Evolutionary conservation across 805 yeast genomes (phyloP).

Genomic region (Saturnispora sekii): DNA sequence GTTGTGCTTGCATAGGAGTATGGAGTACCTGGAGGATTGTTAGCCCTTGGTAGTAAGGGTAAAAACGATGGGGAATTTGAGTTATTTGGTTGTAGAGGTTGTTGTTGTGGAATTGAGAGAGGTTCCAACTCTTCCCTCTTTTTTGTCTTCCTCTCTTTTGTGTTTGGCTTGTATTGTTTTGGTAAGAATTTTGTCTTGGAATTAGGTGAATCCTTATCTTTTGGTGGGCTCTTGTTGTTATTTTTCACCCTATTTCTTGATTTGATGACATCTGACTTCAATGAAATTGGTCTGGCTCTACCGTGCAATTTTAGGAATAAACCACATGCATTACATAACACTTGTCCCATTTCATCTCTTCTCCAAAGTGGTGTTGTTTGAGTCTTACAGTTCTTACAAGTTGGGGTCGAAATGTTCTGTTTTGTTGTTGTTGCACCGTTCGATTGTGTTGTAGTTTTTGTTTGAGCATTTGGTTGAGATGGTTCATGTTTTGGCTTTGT

Average conservation of each 20-base stretch:
- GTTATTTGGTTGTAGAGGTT: constrained; percentile 5
- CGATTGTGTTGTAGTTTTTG: constrained; percentile 43
- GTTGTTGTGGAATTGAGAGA: constrained; percentile 3
- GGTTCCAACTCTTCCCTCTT: neutral
- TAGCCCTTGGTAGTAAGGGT: constrained; percentile 32
- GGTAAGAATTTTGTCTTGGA: constrained; percentile 26
- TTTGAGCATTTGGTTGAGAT: constrained; percentile 52
- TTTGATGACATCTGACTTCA: constrained; percentile 88
- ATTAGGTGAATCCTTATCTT: constrained; percentile 33
- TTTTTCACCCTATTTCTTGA: constrained; percentile 79
- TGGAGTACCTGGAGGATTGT: constrained; percentile 21
- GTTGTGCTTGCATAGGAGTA: constrained; percentile 22
- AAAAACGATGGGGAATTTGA: constrained; percentile 30
- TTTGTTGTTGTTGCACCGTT: constrained; percentile 60
- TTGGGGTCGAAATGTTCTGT: constrained; percentile 52
- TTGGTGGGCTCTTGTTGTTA: constrained; percentile 35
- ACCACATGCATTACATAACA: constrained; percentile 92
- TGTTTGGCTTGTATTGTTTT: constrained; percentile 29
- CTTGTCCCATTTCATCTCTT: constrained; percentile 84
- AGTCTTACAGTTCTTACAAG: constrained; percentile 85
- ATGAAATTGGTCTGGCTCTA: constrained; percentile 80
- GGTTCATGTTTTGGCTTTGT: constrained; percentile 15
- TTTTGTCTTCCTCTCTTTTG: constrained; percentile 9
- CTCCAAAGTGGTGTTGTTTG: constrained; percentile 94
- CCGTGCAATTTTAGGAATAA: constrained; percentile 84